These are phyloP conservation scores for Funneliformis mosseae DNA, from an alignment of 192 early-diverging fungal genomes.

Conservation along the genomic window DNA sequence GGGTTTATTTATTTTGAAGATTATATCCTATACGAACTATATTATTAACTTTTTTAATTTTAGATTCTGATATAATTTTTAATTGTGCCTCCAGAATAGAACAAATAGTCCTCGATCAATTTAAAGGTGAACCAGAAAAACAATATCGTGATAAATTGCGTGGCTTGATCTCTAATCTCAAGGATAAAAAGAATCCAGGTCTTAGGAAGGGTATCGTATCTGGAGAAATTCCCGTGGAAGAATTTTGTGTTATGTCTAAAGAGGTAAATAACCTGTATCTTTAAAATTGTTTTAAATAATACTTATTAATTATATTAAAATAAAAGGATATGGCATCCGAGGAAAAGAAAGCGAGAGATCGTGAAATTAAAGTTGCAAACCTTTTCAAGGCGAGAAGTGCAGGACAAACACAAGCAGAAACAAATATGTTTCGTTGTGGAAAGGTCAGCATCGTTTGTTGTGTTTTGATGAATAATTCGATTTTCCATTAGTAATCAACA, in stretches of 20 bases:
- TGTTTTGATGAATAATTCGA: not conserved
- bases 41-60: not conserved
- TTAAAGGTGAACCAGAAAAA: conserved; percentile 45
- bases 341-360: conserved; percentile 71
- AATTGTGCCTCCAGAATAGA: conserved; percentile 65
- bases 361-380: conserved; percentile 70
- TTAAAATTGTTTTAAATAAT: not conserved
- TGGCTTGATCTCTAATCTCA: conserved; percentile 76
- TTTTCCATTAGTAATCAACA: not conserved
- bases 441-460: conserved; percentile 41
- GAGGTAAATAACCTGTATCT: conserved; percentile 41
- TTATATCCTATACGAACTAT: not conserved
- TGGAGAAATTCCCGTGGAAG: conserved; percentile 64
- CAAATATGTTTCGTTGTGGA: conserved; percentile 92
- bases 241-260: conserved; percentile 76
- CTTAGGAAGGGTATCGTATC: conserved; percentile 68
- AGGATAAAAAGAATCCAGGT: conserved; percentile 75
- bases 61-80: conserved; percentile 57
- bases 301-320: not conserved
- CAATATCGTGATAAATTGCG: conserved; percentile 78
- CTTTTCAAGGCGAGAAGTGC: conserved; percentile 81
- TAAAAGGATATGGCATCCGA: conserved; percentile 89
- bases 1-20: not conserved
- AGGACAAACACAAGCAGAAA: conserved; percentile 73
- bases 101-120: conserved; percentile 58